phyloP scores from a whole-genome alignment of 495 filamentous ascomycete species.

The Penicillium pancosmium region DNA sequence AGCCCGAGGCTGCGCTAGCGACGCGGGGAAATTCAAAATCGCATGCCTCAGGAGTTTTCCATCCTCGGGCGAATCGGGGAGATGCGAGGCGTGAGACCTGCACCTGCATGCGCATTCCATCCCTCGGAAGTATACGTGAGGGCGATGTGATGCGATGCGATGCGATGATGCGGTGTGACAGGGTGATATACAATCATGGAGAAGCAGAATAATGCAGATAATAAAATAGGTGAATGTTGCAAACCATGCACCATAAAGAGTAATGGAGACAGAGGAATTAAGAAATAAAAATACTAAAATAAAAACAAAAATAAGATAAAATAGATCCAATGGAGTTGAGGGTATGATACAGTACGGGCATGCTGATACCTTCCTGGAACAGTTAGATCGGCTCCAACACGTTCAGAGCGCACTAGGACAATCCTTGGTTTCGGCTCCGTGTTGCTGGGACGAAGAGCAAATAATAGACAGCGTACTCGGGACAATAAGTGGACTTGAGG shows the following conservation, averaged over 20 bases:
- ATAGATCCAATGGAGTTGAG: not conserved
- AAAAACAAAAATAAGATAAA: not conserved
- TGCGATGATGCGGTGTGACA: no score
- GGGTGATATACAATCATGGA: no score
- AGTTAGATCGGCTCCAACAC: not conserved
- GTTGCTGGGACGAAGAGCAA: conserved; percentile 10
- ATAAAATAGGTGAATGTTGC: no score
- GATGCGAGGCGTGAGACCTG: conserved; percentile 2
- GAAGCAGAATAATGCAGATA: no score
- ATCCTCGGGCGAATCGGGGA: conserved; percentile 6
- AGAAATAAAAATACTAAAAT: not conserved
- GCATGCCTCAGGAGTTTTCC: not conserved
- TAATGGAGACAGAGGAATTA: no score
- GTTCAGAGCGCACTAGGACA: conserved; percentile 8
- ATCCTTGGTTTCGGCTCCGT: conserved; percentile 23
- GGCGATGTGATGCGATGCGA: no score
- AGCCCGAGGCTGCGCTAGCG: conserved; percentile 16
- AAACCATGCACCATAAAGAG: no score
- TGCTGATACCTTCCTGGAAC: conserved; percentile 1
- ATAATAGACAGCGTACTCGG: not conserved
- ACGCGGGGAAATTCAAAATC: conserved; percentile 13
- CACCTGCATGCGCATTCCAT: not conserved
- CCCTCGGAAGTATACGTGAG: not conserved
- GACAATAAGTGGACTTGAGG: not conserved
- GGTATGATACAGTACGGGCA: not conserved